phyloP scores from a whole-genome alignment of 176 grass and related monocot genomes.

The Tillandsia fasciculata region DNA sequence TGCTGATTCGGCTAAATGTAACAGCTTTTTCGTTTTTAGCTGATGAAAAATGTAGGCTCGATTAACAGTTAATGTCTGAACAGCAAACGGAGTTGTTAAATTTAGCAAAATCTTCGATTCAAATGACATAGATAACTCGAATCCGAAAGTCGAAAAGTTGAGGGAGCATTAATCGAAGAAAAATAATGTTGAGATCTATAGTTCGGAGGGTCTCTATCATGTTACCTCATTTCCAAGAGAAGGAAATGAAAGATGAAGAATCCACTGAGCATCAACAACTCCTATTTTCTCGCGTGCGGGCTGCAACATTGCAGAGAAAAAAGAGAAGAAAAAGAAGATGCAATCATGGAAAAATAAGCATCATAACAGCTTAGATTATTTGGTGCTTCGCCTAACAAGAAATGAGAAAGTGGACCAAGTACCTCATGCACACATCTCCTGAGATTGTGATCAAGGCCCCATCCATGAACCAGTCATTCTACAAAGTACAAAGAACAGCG shows the following conservation, averaged over 20 bases:
- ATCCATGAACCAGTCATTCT: conserved; percentile 57
- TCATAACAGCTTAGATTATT: not conserved
- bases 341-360: not conserved
- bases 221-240: conserved; percentile 31
- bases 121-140: no score
- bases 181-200: not conserved
- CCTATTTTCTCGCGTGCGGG: conserved; percentile 80
- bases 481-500: not conserved
- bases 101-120: no score
- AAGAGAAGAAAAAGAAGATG: not conserved
- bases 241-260: conserved; percentile 80
- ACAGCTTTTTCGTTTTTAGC: no score
- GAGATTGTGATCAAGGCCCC: conserved; percentile 40
- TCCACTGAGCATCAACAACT: conserved; percentile 95
- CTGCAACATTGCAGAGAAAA: conserved; percentile 22
- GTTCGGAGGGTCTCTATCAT: not conserved
- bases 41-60: no score
- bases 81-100: no score
- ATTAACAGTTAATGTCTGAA: no score
- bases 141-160: no score
- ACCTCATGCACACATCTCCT: conserved; percentile 34
- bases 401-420: not conserved
- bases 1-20: no score
- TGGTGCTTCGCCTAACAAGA: not conserved
- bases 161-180: not conserved